phyloP scores from a whole-genome alignment of 176 grass and related monocot genomes.

The Melocanna baccifera region DNA sequence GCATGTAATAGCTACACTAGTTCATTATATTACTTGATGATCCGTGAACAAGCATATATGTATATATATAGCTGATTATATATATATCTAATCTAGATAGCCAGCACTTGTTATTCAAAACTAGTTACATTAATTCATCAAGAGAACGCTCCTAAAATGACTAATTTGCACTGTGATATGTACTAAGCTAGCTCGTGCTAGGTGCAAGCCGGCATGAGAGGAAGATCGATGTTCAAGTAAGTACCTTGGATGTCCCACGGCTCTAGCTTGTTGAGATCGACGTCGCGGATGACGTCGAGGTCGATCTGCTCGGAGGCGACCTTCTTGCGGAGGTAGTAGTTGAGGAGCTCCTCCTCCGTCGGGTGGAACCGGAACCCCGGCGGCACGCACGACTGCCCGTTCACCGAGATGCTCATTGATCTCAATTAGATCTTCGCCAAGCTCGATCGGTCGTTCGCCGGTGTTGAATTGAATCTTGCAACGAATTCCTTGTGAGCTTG shows the following conservation, averaged over 20 bases:
- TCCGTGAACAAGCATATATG: background rate
- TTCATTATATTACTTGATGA: background rate
- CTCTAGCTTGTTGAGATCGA: slow-evolving; percentile 99
- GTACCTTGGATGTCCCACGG: slow-evolving; percentile 99
- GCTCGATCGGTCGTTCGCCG: background rate
- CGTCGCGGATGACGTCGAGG: slow-evolving; percentile 92
- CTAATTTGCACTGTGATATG: background rate
- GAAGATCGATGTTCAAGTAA: background rate
- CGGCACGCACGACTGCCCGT: slow-evolving; percentile 93
- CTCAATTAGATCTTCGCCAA: background rate
- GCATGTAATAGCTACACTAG: background rate
- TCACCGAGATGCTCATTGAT: slow-evolving; percentile 93
- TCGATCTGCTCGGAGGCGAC: slow-evolving; percentile 87
- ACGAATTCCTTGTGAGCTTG: background rate
- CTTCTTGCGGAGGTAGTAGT: slow-evolving; percentile 95
- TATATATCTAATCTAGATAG: background rate
- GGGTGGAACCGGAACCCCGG: slow-evolving; percentile 98
- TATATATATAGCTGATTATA: background rate
- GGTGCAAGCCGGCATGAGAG: background rate
- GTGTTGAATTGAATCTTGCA: background rate
- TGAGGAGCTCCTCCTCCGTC: slow-evolving; percentile 93
- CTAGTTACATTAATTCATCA: background rate
- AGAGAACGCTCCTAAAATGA: background rate
- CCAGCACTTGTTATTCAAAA: background rate
- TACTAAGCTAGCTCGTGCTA: background rate